Base-by-base conservation (phyloP, 345 rosid species). In the Streptanthus diversifolius region DNA sequence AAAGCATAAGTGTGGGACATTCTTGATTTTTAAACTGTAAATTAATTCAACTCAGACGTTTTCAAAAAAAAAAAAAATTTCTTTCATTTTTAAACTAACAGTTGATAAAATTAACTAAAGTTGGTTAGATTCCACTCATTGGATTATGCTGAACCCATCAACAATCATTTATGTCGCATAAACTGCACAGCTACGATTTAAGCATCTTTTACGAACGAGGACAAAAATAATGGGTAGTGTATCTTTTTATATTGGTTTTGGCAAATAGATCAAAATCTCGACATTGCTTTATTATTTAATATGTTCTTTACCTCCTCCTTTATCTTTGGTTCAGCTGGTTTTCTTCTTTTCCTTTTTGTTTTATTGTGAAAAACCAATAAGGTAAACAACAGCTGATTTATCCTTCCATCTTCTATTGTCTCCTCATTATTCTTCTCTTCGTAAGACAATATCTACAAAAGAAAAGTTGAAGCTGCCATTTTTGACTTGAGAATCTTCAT, bases 251-350 rank as follows among this genome's bases (percentile, higher is more conserved):
- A 65, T 57, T 58, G 35, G 87, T 87, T 89, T 85, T 84, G 87
- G 86, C 87, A 89, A 89, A 83, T 75, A 77, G 74, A 70, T 87
- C 80, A 78, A 81, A 79, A 65, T 65, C 66, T 65, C 58, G 30
- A 73, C 71, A 65, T 36, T 33, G 12, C 47, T 55, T 64, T 65
- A 24, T 66, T 59, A 13, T 73, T 72, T 69, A 39, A 12, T 39
- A 30, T 54, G 30, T 44, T 72, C 61, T 55, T 27, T 53, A 53
- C 58, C 48, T 73, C 7, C 60, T 45, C 77, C 59, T 66, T 36
- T 47, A 55, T 25, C 72, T 66, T 47, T 56, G 30, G 24, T 69
- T 73, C 45, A 55, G 56, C 65, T 73, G 58, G 9, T 65, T 17
- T 18, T 54, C 65, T 54, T 59, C 71, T 82, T 80, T 17, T 44